Evolutionary conservation across 495 filamentous ascomycete species (phyloP).

Genomic region (Lepidopterella palustris): DNA sequence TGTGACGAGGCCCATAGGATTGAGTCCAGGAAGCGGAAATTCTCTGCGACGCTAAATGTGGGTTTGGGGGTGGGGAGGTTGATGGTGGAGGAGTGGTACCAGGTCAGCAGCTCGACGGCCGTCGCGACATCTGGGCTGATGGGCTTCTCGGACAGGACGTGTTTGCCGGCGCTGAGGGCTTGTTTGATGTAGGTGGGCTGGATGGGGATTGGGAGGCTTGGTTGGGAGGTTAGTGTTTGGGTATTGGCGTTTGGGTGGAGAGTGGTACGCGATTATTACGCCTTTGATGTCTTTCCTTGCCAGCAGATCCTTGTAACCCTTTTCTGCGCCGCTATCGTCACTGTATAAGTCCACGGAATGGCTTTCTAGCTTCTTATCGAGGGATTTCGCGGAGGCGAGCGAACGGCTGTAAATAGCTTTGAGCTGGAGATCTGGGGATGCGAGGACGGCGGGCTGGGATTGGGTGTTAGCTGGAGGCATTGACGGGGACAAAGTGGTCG

Average conservation of each 20-base stretch:
- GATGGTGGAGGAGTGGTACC: conserved; percentile 46
- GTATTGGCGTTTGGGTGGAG: background rate
- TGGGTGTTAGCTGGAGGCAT: background rate
- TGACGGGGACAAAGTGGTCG: background rate
- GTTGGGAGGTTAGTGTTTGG: conserved; percentile 1
- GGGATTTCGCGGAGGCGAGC: conserved; percentile 31
- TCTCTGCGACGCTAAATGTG: conserved; percentile 66
- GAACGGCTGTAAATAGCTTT: conserved; percentile 42
- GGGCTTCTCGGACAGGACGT: conserved; percentile 79
- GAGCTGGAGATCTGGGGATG: conserved; percentile 27
- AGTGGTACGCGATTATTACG: conserved; percentile 57
- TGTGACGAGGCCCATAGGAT: conserved; percentile 52
- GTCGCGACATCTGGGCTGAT: conserved; percentile 60
- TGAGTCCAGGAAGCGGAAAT: conserved; percentile 60
- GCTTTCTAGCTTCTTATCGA: conserved; percentile 15
- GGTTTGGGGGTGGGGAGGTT: conserved; percentile 38
- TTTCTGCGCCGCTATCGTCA: conserved; percentile 52
- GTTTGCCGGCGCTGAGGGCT: conserved; percentile 64
- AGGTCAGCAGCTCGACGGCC: conserved; percentile 55
- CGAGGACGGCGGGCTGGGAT: conserved; percentile 44
- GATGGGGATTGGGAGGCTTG: conserved; percentile 50
- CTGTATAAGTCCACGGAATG: conserved; percentile 48
- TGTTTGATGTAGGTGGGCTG: conserved; percentile 54
- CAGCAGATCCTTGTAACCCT: conserved; percentile 55
- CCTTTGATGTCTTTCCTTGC: conserved; percentile 57